Conservation (phyloP, 2,329 filamentous ascomycete species). For the Alternaria triticina region DNA sequence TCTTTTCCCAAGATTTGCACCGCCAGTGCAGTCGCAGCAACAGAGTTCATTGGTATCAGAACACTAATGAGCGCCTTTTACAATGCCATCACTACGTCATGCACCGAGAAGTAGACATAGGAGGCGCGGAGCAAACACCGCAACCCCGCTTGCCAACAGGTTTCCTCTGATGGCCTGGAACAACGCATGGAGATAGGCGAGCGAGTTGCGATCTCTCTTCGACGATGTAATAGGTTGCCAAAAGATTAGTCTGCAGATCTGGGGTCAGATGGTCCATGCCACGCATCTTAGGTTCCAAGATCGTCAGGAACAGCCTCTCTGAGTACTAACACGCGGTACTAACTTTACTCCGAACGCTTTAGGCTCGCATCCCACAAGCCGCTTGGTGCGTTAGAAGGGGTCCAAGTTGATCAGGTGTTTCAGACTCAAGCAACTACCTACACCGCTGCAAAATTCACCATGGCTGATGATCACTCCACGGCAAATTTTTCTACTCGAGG, state of each 20-base stretch:
- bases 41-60: not conserved
- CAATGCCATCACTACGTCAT: slow-evolving; percentile 6
- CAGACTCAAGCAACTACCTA: not conserved
- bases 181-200: not conserved
- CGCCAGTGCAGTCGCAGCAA: not conserved
- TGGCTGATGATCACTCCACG: not conserved
- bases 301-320: not conserved
- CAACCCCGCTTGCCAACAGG: not conserved
- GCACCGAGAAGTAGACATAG: not conserved
- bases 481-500: not conserved
- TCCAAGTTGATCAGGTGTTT: slow-evolving; percentile 14
- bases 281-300: not conserved
- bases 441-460: not conserved
- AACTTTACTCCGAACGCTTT: slow-evolving; percentile 3
- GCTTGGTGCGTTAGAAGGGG: slow-evolving; percentile 6
- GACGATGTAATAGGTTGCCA: slow-evolving; percentile 4
- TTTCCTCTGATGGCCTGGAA: not conserved
- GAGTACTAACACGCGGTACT: not conserved
- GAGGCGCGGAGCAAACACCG: slow-evolving; percentile 1
- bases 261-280: not conserved
- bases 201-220: not conserved
- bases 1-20: not conserved
- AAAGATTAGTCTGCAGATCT: slow-evolving; percentile 4
- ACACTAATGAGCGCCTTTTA: not conserved
- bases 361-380: slow-evolving; percentile 11